Conservation (phyloP, 192 early-diverging fungal genomes). For the Mortierella claussenii region DNA sequence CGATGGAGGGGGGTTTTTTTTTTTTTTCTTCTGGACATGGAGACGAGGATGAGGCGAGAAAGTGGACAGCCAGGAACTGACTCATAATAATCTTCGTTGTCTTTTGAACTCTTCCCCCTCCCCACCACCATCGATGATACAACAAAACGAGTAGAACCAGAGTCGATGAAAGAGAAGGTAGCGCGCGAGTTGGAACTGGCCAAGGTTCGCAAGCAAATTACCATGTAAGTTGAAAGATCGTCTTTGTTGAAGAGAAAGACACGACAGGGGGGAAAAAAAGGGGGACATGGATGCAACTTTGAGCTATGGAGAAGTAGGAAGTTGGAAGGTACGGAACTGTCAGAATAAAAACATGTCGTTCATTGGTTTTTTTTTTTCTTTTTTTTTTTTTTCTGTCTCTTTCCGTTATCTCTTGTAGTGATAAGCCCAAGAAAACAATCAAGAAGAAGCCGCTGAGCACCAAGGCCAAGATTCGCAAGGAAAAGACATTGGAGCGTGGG, state of each 20-base stretch:
- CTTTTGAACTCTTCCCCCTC: neutral
- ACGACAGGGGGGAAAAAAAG: too few relatives aligned
- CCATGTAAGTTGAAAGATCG: too few relatives aligned
- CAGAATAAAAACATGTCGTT: too few relatives aligned
- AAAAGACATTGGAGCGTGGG: conserved; percentile 51
- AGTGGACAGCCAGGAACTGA: too few relatives aligned
- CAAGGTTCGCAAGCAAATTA: conserved; percentile 45
- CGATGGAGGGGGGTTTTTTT: too few relatives aligned
- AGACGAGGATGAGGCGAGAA: too few relatives aligned
- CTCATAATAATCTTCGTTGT: neutral
- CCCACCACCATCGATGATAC: too few relatives aligned
- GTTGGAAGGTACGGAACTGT: too few relatives aligned
- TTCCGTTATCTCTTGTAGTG: conserved; percentile 7
- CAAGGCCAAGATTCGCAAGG: conserved; percentile 44
- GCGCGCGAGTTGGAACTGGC: conserved; percentile 33
- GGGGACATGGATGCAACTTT: too few relatives aligned
- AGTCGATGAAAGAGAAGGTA: conserved; percentile 53
- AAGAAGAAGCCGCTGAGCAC: conserved; percentile 51
- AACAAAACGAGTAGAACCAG: conserved; percentile 15
- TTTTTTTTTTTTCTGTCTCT: neutral
- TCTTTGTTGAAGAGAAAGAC: too few relatives aligned
- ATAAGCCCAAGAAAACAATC: conserved; percentile 52
- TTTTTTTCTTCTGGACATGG: neutral
- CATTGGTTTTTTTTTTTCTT: conserved; percentile 7
- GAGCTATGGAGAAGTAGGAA: too few relatives aligned